Evolutionary conservation across 805 yeast genomes (phyloP).

Genomic region (Candida ponderosae): DNA sequence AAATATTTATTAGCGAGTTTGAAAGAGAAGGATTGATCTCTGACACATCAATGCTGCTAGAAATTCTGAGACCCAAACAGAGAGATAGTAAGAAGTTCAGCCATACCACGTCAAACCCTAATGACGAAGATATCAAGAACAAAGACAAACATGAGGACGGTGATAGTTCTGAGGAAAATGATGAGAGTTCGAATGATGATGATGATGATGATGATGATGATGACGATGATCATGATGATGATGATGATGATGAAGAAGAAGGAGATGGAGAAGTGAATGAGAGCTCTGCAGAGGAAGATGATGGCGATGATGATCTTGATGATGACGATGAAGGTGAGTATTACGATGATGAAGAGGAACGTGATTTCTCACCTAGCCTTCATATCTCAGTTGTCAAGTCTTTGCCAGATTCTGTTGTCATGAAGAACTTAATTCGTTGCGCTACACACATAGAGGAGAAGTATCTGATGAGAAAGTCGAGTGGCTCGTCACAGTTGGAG

Average conservation of each 20-base stretch:
- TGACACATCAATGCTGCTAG: constrained; percentile 34
- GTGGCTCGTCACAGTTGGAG: constrained; percentile 15
- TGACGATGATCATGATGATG: constrained; percentile 8
- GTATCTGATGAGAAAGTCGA: constrained; percentile 19
- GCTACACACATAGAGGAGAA: constrained; percentile 22
- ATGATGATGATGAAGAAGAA: constrained; percentile 13
- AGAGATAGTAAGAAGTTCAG: constrained; percentile 9
- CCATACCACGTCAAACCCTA: constrained; percentile 12
- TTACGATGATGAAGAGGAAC: constrained; percentile 14
- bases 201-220: constrained; percentile 21
- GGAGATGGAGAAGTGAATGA: constrained; percentile 16
- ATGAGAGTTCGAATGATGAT: constrained; percentile 18
- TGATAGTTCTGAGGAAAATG: constrained; percentile 18
- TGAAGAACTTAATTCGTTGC: constrained; percentile 6
- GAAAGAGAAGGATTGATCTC: constrained; percentile 68
- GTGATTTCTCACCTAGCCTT: too few relatives aligned
- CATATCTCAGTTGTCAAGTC: constrained; percentile 4
- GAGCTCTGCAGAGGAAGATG: constrained; percentile 18
- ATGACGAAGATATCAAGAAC: constrained; percentile 19
- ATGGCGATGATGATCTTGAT: constrained; percentile 15
- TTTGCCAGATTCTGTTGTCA: constrained; percentile 1
- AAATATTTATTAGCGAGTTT: constrained; percentile 37
- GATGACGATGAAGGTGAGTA: constrained; percentile 15
- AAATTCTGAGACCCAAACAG: constrained; percentile 11
- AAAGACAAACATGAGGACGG: constrained; percentile 15